Evolutionary conservation across 768 basidiomycete species (phyloP).

Genomic region (Mycena olivaceomarginata): DNA sequence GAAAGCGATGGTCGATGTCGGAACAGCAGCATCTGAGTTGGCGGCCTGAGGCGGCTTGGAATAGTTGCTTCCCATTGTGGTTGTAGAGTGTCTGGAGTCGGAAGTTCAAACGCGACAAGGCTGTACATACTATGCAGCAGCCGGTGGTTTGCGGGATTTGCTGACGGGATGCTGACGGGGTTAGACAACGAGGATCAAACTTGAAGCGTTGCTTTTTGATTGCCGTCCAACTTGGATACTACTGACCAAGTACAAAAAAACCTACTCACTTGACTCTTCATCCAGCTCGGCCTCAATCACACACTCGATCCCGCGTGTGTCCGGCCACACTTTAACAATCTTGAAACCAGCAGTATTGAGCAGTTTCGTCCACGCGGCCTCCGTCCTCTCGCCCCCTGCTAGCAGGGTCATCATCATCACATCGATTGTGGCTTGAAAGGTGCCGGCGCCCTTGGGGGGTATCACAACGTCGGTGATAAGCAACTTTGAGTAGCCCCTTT

Average conservation of each 20-base stretch:
- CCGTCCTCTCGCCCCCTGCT: not conserved
- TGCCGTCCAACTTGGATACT: not conserved
- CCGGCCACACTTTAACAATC: not conserved
- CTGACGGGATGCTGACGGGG: no score
- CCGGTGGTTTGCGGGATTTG: no score
- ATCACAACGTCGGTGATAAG: not conserved
- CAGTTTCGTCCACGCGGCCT: not conserved
- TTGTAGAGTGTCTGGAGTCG: not conserved
- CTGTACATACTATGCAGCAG: not conserved
- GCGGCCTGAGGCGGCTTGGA: not conserved
- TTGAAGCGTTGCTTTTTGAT: constrained; percentile 4
- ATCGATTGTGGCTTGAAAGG: not conserved
- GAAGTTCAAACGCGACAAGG: not conserved
- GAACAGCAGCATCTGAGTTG: not conserved
- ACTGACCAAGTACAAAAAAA: not conserved
- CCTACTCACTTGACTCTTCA: not conserved
- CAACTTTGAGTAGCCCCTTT: not conserved
- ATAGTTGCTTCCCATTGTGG: not conserved
- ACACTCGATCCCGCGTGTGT: not conserved
- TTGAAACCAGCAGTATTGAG: not conserved
- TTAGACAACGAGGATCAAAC: not conserved
- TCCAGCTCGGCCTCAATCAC: constrained; percentile 1
- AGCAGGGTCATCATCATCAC: not conserved
- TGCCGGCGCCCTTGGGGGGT: not conserved
- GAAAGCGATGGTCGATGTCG: not conserved